Evolutionary conservation across 306 rosid genomes (phyloP).

Genomic region (Cicer cuneatum): DNA sequence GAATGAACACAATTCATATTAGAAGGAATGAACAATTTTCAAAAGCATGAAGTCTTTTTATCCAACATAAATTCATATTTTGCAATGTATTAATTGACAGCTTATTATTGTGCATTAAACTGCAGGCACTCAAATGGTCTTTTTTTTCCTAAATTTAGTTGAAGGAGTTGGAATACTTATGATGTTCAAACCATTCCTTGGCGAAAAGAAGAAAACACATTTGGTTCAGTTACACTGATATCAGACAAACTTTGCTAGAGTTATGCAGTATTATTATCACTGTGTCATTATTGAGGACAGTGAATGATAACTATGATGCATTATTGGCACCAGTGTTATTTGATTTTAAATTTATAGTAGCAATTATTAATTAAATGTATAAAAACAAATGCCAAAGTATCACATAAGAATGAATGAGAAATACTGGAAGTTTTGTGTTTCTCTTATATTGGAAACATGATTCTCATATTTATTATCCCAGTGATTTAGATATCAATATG

Average conservation of each 20-base stretch:
- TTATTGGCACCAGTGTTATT: background rate
- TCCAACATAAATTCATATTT: background rate
- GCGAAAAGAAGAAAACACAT: constrained; percentile 27
- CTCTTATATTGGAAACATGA: background rate
- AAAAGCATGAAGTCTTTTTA: background rate
- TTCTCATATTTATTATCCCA: background rate
- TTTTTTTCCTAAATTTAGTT: constrained; percentile 45
- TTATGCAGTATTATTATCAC: background rate
- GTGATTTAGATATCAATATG: too few species aligned
- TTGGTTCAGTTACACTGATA: constrained; percentile 40
- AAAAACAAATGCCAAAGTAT: background rate
- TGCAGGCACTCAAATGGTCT: constrained; percentile 56
- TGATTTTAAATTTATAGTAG: background rate
- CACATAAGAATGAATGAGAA: background rate
- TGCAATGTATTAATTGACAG: background rate
- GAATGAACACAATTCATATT: background rate
- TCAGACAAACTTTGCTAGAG: constrained; percentile 12
- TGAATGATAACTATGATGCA: background rate
- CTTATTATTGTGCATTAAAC: constrained; percentile 15
- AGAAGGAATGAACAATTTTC: background rate
- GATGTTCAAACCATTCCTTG: constrained; percentile 58
- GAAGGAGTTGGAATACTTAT: constrained; percentile 52
- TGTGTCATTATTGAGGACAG: background rate
- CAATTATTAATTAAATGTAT: background rate
- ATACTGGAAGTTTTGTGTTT: background rate